Evolutionary conservation across 2,329 filamentous ascomycete genomes (phyloP), one percentile per base, ranked within the genome.

Genomic region (Talaromyces atroroseus): DNA sequence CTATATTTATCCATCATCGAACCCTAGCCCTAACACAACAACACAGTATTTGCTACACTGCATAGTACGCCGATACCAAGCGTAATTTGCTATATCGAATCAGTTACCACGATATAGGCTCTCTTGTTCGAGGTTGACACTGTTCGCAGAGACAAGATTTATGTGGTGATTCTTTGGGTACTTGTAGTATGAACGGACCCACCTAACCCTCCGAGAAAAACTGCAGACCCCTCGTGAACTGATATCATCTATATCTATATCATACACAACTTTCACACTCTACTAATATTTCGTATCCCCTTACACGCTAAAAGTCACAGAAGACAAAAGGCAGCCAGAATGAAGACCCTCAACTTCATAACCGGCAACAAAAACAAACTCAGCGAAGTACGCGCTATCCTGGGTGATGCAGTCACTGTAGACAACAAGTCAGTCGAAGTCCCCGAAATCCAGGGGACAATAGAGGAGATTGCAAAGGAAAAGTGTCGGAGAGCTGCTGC

Each of bases 281-380:
- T 36, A 36, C 32, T 12, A 16, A 36, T 4, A 14, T 36, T 10
- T 36, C 32, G 8, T 14, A 5, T 46, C 14, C 21, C 12, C 5
- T 14, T 34, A 45, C 23, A 10, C 6, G 7, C 11, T 21, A 20
- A n/a, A 36, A 34, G 24, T 18, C 29, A 46, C n/a, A 40, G 8
- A 24, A 26, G 45, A 11, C 52, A 38, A 48, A 12, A 7, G 24
- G 18, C 3, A 2, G 23, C 24, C 21, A 56, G 24, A 49, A 81
- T 81, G 62, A 74, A 79, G 61, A 69, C 68, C 18, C 77, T 99
- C 62, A 92, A 95, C 75, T 99, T 99, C 78, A 95, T 99, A 70
- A 97, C 92, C 1, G 89, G 92, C 73, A 99, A 99, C 76, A 85
- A 87, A 68, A 95, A 96, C 78, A 99, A 99, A 78, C 82, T 99